Conservation (phyloP, 129 eudicot genomes). For the Lonicera japonica region DNA sequence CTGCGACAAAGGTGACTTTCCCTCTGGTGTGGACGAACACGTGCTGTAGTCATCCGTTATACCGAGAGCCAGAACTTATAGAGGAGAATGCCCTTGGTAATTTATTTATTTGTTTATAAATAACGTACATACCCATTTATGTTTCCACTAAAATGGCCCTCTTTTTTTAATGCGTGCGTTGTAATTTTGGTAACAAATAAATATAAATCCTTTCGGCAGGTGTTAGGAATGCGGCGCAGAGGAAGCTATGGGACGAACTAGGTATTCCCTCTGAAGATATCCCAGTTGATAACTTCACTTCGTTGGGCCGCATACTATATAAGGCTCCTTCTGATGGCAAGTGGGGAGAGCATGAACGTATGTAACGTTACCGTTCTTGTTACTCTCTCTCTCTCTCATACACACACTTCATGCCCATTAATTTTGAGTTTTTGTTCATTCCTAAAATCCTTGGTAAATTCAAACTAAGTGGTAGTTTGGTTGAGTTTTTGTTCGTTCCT, state of each 20-base stretch:
- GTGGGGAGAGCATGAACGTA: slow-evolving; percentile 99
- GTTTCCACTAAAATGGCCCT: not conserved
- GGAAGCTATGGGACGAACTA: slow-evolving; percentile 95
- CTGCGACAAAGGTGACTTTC: slow-evolving; percentile 88
- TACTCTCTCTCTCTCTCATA: no score
- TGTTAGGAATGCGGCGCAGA: slow-evolving; percentile 93
- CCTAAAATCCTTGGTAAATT: no score
- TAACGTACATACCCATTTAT: no score
- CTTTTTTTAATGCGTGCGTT: not conserved
- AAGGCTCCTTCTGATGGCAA: slow-evolving; percentile 98
- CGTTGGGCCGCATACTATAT: slow-evolving; percentile 87
- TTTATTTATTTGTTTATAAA: not conserved
- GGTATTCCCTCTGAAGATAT: slow-evolving; percentile 89
- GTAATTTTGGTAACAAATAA: not conserved
- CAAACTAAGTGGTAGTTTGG: no score
- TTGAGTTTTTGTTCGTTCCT: no score
- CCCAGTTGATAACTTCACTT: slow-evolving; percentile 82
- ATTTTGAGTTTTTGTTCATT: no score
- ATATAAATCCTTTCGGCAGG: slow-evolving; percentile 27
- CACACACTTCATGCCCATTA: no score
- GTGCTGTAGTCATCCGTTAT: slow-evolving; percentile 94
- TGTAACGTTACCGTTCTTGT: no score
- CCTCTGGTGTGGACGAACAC: slow-evolving; percentile 99
- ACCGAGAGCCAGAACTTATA: slow-evolving; percentile 83
- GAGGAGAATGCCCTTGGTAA: slow-evolving; percentile 71